A percentile compares a stretch with the other conserved stretches of the same genome.
Conservation (phyloP, 2,329 filamentous ascomycete species). For the Neospermospora avenae region DNA sequence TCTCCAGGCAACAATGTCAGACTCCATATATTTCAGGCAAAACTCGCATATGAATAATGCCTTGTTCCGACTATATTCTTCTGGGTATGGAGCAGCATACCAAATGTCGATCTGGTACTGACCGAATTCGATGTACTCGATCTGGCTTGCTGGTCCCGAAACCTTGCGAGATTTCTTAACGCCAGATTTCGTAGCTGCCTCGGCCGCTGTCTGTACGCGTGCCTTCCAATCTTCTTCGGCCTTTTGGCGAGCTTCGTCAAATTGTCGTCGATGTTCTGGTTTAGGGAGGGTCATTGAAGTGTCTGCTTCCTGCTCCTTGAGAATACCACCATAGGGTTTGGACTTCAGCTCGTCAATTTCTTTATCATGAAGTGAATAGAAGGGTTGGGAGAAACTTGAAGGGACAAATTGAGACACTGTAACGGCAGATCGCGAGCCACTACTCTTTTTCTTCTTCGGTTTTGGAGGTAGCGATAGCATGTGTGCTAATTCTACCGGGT, state of each 20-base stretch:
- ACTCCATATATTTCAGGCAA: conserved; percentile 99
- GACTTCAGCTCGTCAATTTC: conserved; percentile 86
- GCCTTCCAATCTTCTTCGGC: conserved; percentile 90
- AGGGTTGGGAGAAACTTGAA: conserved; percentile 65
- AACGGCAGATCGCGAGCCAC: conserved; percentile 36
- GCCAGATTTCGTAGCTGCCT: conserved; percentile 62
- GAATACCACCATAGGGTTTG: conserved; percentile 92
- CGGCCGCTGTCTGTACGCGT: conserved; percentile 60
- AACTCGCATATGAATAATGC: conserved; percentile 99
- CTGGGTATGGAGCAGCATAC: conserved; percentile 97
- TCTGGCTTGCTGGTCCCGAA: conserved; percentile 87
- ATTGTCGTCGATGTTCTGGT: conserved; percentile 75
- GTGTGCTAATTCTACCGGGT: conserved; percentile 55
- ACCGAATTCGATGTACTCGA: conserved; percentile 98
- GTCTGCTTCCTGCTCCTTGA: conserved; percentile 85
- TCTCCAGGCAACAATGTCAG: conserved; percentile 95
- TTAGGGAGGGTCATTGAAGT: conserved; percentile 84
- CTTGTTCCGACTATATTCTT: conserved; percentile 95
- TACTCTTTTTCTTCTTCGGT: conserved; percentile 41
- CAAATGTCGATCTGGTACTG: conserved; percentile 98
- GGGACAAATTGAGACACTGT: conserved; percentile 35
- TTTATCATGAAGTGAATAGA: conserved; percentile 85
- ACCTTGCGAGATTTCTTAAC: conserved; percentile 69
- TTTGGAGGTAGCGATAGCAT: conserved; percentile 59
- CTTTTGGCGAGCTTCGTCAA: conserved; percentile 84